Conservation (phyloP, 2,329 filamentous ascomycete species). For the Amauroascus niger region DNA sequence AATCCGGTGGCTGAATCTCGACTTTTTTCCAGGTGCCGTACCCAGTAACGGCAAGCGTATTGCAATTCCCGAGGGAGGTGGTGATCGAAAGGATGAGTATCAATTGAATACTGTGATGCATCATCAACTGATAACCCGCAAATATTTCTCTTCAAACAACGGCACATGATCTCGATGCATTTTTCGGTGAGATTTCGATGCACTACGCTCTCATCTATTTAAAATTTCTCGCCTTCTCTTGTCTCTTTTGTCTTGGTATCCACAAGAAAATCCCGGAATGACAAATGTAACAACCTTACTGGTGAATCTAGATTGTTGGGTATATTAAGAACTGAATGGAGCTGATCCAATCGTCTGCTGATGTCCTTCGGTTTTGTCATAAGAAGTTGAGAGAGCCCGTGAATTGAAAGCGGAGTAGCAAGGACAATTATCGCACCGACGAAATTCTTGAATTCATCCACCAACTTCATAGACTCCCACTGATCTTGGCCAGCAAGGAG, state of each 20-base stretch:
- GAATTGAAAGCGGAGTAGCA: conserved; percentile 13
- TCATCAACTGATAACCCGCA: conserved; percentile 4
- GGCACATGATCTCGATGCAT: not conserved
- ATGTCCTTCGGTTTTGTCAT: conserved; percentile 3
- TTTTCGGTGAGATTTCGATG: conserved; percentile 11
- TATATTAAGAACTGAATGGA: conserved; percentile 16
- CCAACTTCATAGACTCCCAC: not conserved
- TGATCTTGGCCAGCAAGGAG: not conserved
- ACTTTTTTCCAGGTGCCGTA: conserved; percentile 17
- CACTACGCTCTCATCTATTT: no score
- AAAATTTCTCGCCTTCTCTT: no score
- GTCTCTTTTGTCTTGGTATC: conserved; percentile 17
- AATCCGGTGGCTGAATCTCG: not conserved
- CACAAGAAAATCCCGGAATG: conserved; percentile 25
- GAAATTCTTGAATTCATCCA: conserved; percentile 11
- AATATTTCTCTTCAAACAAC: conserved; percentile 9
- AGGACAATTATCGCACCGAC: conserved; percentile 17
- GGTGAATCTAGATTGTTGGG: conserved; percentile 3
- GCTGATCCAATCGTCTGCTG: conserved; percentile 5
- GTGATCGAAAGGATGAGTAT: conserved; percentile 8
- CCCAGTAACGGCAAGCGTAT: conserved; percentile 22
- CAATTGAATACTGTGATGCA: not conserved
- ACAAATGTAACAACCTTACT: conserved; percentile 19
- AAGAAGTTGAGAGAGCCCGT: conserved; percentile 13
- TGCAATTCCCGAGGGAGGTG: conserved; percentile 16